Conservation (phyloP, 2,329 filamentous ascomycete species). For the Trichoderma pleuroti region DNA sequence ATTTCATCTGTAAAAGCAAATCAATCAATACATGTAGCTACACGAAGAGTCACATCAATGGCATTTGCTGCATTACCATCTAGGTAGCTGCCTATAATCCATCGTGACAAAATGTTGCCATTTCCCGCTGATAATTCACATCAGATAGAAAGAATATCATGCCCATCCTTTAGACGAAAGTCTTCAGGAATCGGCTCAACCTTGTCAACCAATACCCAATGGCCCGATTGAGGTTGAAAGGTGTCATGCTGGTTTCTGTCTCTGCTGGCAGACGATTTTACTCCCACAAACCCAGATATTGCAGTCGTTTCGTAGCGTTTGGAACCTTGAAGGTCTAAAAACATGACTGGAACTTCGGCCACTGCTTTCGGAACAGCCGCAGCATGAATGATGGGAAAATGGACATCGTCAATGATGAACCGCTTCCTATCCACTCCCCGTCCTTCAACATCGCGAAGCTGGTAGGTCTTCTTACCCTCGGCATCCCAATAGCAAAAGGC, state of each 20-base stretch:
- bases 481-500: constrained; percentile 20
- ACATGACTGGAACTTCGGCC: not conserved
- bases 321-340: not conserved
- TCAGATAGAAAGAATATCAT: not conserved
- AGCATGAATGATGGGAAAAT: not conserved
- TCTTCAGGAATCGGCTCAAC: not conserved
- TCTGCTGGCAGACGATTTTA: not conserved
- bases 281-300: not conserved
- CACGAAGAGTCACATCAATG: not conserved
- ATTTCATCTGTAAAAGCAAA: not conserved
- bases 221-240: constrained; percentile 1
- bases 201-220: not conserved
- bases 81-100: not conserved
- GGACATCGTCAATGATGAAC: not conserved
- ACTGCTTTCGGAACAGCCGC: not conserved
- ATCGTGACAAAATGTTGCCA: not conserved
- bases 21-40: not conserved
- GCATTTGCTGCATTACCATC: not conserved
- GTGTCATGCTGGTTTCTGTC: not conserved
- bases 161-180: not conserved
- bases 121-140: not conserved
- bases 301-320: not conserved
- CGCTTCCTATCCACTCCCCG: not conserved
- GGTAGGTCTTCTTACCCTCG: not conserved
- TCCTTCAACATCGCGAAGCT: not conserved